Conservation (phyloP, 495 filamentous ascomycete genomes). For the Tuber melanosporum region DNA sequence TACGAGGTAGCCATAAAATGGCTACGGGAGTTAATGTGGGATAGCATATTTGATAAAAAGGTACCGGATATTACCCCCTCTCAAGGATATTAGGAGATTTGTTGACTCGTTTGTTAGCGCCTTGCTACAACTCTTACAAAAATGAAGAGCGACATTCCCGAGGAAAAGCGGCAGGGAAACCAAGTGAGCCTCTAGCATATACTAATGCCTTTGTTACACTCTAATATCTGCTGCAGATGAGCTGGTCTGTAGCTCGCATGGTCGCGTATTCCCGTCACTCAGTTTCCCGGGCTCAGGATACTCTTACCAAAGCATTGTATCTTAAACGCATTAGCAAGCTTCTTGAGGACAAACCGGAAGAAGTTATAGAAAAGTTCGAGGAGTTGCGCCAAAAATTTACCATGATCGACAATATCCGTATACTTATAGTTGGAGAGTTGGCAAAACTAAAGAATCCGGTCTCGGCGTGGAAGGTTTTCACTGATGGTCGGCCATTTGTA, state of each 20-base stretch:
- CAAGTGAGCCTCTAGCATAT: constrained; percentile 44
- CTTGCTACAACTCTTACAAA: constrained; percentile 78
- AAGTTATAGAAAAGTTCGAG: constrained; percentile 67
- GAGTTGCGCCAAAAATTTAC: constrained; percentile 66
- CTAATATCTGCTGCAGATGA: constrained; percentile 49
- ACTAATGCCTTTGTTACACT: not conserved
- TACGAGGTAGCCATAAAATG: constrained; percentile 76
- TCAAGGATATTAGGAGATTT: not conserved
- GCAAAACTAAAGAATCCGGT: constrained; percentile 70
- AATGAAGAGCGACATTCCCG: constrained; percentile 85
- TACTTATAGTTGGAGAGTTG: constrained; percentile 76
- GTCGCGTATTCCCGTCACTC: constrained; percentile 69
- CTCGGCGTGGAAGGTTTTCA: constrained; percentile 69
- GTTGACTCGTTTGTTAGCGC: constrained; percentile 42
- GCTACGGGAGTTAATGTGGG: constrained; percentile 78
- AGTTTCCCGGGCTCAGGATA: constrained; percentile 66
- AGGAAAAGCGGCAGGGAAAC: constrained; percentile 81
- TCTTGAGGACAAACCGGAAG: constrained; percentile 62
- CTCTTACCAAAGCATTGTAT: constrained; percentile 81
- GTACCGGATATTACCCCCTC: constrained; percentile 19
- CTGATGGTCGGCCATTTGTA: constrained; percentile 17
- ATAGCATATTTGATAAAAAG: constrained; percentile 68
- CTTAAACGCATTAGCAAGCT: constrained; percentile 74
- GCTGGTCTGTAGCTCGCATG: constrained; percentile 68
- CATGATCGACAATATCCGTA: constrained; percentile 72